Evolutionary conservation across 306 rosid species (phyloP), one percentile per base, ranked within the genome.

Genomic region (Vigna reflexopilosa): DNA sequence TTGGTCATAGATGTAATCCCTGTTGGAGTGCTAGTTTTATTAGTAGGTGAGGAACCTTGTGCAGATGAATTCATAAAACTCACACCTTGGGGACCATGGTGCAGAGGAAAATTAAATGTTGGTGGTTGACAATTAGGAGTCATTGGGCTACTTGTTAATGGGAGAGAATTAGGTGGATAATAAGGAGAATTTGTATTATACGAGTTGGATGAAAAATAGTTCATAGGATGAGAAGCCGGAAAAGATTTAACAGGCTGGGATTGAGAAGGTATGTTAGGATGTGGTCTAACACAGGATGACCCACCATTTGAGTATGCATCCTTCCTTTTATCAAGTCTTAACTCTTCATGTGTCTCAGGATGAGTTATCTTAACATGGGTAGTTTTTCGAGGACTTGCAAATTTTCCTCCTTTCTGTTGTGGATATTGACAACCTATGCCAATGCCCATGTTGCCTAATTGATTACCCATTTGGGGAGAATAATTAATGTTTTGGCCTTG

Each of bases 271-370:
- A 82, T 76, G 72, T 61, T 87, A 68, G 88, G 82, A 58, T 86
- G 97, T 57, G 91, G 69, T 86, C 94, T 91, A 44, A 84, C 73
- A 64, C 81, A 88, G 16, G 94, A 84, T 66, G 96, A 71, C 20
- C 90, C 89, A 40, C 88, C 80, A 83, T 91, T 97, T 55, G 87
- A 48, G 89, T 79, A 78, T 42, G 87, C 83, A 82, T 90, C 98
- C 44, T 86, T 24, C 61, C 86, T 85, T 83, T 89, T 93, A 76
- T 96, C 97, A 81, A 96, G 93, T 77, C 89, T 85, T 81, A 96
- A 79, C 79, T 91, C 98, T 82, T 96, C 93, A 69, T 85, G 97
- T 1, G 99, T 96, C 40, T 96, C 94, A 34, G 99, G 99, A 88
- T 96, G 96, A 76, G 96, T 96, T 67, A 96, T 96, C 87, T 91